phyloP scores from a whole-genome alignment of 2,329 filamentous ascomycete species.

The Nigrospora oryzae region DNA sequence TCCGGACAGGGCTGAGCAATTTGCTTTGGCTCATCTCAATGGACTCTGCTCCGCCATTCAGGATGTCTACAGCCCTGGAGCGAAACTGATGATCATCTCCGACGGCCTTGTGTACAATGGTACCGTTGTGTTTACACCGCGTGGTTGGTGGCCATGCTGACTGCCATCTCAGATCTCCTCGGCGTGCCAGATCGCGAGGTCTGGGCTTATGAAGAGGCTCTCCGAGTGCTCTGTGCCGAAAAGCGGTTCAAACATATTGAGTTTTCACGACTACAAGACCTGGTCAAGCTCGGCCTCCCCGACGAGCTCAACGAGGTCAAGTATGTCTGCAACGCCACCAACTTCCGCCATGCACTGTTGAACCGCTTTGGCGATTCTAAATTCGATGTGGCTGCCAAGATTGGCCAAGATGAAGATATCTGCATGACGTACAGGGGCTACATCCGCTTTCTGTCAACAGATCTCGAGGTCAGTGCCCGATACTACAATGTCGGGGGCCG shows the following conservation, averaged over 20 bases:
- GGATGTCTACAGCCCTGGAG: slow-evolving; percentile 38
- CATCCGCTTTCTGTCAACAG: slow-evolving; percentile 42
- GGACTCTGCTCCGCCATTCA: slow-evolving; percentile 36
- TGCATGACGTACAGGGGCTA: slow-evolving; percentile 46
- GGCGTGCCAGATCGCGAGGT: slow-evolving; percentile 40
- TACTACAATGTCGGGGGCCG: no score
- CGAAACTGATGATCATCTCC: slow-evolving; percentile 40
- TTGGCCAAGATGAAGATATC: slow-evolving; percentile 35
- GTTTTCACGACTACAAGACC: slow-evolving; percentile 40
- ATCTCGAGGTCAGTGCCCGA: slow-evolving; percentile 20
- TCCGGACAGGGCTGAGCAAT: slow-evolving; percentile 46
- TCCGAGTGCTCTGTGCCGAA: slow-evolving; percentile 28
- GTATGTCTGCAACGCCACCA: slow-evolving; percentile 41
- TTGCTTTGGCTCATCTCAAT: slow-evolving; percentile 41
- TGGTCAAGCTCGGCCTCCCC: slow-evolving; percentile 32
- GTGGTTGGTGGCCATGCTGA: background rate
- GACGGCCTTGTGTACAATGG: slow-evolving; percentile 51
- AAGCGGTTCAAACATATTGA: slow-evolving; percentile 34
- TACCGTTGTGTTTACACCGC: slow-evolving; percentile 11
- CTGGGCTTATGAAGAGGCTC: slow-evolving; percentile 41
- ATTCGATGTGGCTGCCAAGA: slow-evolving; percentile 32
- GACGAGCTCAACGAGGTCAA: slow-evolving; percentile 37
- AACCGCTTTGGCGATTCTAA: slow-evolving; percentile 33
- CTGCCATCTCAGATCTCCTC: slow-evolving; percentile 32
- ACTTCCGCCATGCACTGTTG: slow-evolving; percentile 38